Evolutionary conservation across 306 rosid genomes (phyloP).

Genomic region (Quercus dentata): DNA sequence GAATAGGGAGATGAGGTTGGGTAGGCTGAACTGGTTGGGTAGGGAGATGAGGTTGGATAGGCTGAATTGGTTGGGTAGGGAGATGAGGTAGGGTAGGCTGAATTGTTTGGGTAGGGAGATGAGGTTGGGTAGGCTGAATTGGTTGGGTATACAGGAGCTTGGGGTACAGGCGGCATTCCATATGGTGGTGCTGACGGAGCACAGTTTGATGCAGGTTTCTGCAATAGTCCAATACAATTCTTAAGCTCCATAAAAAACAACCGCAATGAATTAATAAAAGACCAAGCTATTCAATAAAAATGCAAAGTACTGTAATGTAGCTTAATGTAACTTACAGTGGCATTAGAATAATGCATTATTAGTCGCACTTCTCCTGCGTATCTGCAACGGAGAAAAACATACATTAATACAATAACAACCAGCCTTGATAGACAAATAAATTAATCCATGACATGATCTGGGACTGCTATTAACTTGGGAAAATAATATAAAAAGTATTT

Average conservation of each 20-base stretch:
- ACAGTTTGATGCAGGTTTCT: conserved; percentile 35
- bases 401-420: not conserved
- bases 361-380: conserved; percentile 51
- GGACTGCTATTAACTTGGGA: not conserved
- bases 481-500: not conserved
- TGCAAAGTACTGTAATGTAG: not conserved
- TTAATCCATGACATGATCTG: not conserved
- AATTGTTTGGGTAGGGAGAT: conserved; percentile 33
- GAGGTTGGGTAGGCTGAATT: not conserved
- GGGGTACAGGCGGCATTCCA: conserved; percentile 24
- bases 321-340: conserved; percentile 35
- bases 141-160: conserved; percentile 28
- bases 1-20: conserved; percentile 24
- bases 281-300: not conserved
- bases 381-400: conserved; percentile 20
- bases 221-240: conserved; percentile 16
- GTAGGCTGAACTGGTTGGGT: conserved; percentile 29
- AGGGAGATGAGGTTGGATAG: conserved; percentile 25
- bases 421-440: not conserved
- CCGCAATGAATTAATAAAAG: not conserved
- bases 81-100: conserved; percentile 16
- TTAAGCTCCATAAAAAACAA: not conserved
- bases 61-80: conserved; percentile 8
- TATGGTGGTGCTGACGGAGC: conserved; percentile 61
- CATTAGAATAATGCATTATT: conserved; percentile 32